Evolutionary conservation across 768 basidiomycete species (phyloP), one percentile per base, ranked within the genome.

Genomic region (Galerina marginata): DNA sequence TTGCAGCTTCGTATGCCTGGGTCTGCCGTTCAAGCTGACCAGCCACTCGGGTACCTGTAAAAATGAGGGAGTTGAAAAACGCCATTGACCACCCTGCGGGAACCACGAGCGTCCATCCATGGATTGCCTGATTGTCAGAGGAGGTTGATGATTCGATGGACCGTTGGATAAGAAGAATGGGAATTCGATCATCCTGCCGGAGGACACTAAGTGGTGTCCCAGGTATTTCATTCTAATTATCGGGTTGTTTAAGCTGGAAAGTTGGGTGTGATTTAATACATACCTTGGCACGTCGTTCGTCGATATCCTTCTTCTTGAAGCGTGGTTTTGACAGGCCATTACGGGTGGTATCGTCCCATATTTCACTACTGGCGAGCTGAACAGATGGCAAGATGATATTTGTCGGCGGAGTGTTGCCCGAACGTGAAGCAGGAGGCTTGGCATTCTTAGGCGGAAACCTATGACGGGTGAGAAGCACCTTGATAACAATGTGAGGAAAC

Each of bases 21-120:
- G 87, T 88, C 65, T 83, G 83, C 37, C 90, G 85, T 69, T 98
- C 94, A 29, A 89, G 86, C 67, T 95, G 90, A 2, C 96, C 96
- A 5, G 84, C 92, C 15, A 96, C 82, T 6, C 94, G 89, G 1
- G 92, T 92, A 20, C 91, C 90, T 0, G 95, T 95, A 72, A 86
- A 88, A 3, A 83, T 81, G 51, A 99, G 83, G 2, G 95, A 96
- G 42, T 81, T 82, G 62, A 92, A 86, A 75, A 99, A 94, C 1
- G 95, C 82, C 89, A 95, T 96, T 0, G 85, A 83, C 95, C 95
- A 99, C 11, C 93, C 95, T 1, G 86, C 79, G 3, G 96, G 96
- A 36, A 96, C 72, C 47, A 97, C 79, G 9, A 99, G 76, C 7
- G 89, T 94, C 90, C 93, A 97, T 40, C 96, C 95, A 66, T 95